phyloP scores from a whole-genome alignment of 345 rosid species.

The Mercurialis annua region DNA sequence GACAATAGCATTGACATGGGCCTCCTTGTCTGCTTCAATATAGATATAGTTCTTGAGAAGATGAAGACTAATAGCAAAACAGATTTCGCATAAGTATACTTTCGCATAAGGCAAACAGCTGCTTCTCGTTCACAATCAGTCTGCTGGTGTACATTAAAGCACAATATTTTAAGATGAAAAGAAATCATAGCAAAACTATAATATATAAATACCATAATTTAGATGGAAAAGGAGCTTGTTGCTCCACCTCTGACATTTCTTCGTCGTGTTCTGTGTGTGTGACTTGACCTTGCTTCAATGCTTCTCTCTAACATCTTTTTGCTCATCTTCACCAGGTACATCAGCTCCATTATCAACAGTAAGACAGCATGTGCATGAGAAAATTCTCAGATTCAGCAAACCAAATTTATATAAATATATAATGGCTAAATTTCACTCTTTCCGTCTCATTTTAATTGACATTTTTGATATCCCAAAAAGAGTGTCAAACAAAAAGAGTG shows the following conservation, averaged over 20 bases:
- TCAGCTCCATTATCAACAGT: conserved; percentile 75
- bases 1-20: conserved; percentile 80
- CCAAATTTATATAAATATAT: no score
- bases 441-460: no score
- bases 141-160: conserved; percentile 38
- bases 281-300: conserved; percentile 71
- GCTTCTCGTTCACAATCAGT: conserved; percentile 91
- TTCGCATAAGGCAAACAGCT: conserved; percentile 93
- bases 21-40: conserved; percentile 90
- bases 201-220: conserved; percentile 53
- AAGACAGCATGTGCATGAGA: conserved; percentile 46
- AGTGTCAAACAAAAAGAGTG: no score
- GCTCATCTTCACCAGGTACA: conserved; percentile 77
- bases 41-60: conserved; percentile 89
- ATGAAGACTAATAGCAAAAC: conserved; percentile 83
- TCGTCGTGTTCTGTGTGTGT: conserved; percentile 85
- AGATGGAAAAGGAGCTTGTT: conserved; percentile 95
- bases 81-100: conserved; percentile 73
- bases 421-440: no score
- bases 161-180: neutral
- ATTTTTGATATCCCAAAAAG: no score
- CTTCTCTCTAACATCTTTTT: conserved; percentile 88
- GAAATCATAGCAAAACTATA: neutral
- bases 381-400: neutral
- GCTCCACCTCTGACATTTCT: conserved; percentile 96